Evolutionary conservation across 768 basidiomycete species (phyloP).

Genomic region (Suillus clintonianus): DNA sequence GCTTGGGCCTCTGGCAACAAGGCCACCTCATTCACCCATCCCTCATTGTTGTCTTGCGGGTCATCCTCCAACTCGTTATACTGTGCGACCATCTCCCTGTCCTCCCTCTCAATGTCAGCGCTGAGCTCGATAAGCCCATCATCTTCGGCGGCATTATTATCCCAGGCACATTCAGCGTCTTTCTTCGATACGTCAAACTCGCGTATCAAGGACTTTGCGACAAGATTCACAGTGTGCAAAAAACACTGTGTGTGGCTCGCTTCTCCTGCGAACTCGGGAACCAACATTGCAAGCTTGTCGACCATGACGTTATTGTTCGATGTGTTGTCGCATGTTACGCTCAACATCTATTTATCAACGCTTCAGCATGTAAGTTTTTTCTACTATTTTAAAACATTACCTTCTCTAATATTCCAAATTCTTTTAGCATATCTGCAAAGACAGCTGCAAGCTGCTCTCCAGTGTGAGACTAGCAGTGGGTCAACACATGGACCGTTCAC

Average conservation of each 20-base stretch:
- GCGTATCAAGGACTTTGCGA: constrained; percentile 30
- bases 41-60: constrained; percentile 12
- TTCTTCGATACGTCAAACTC: constrained; percentile 1
- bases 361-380: constrained; percentile 4
- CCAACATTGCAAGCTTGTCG: constrained; percentile 19
- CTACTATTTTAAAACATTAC: not conserved
- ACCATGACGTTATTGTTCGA: constrained; percentile 38
- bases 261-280: constrained; percentile 24
- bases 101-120: not conserved
- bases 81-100: not conserved
- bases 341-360: constrained; percentile 19
- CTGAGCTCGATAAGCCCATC: not conserved
- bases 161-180: not conserved
- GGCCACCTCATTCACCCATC: constrained; percentile 16
- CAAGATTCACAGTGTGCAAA: constrained; percentile 39
- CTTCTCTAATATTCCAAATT: constrained; percentile 22
- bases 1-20: constrained; percentile 13
- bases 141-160: not conserved
- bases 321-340: constrained; percentile 23
- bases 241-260: constrained; percentile 37
- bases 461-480: constrained; percentile 16
- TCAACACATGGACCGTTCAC: not conserved
- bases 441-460: constrained; percentile 17
- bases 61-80: not conserved
- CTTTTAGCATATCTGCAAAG: constrained; percentile 19